Evolutionary conservation across 2,329 filamentous ascomycete species (phyloP), one percentile per base, ranked within the genome.

Genomic region (Ascochyta viciae-villosae): DNA sequence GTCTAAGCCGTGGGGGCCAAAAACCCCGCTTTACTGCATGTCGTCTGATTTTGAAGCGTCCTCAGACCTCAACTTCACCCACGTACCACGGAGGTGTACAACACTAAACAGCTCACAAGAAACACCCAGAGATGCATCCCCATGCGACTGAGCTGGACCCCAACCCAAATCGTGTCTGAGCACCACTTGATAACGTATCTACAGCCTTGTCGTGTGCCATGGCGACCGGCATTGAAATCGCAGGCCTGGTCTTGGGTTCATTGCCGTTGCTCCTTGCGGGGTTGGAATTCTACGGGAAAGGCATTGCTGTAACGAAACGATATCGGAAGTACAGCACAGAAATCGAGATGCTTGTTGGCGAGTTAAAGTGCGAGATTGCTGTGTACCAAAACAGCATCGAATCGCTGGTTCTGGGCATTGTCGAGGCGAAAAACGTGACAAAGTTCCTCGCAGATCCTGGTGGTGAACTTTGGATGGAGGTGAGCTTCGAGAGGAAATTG

Each of bases 261-360:
- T 57, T 78, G 9, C 74, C 75, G 1, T 50, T 78, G 5, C 52
- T 76, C 13, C 66, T 76, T 6, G 60, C 65, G n/a, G 64, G 71
- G 1, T 57, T 76, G 3, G 61, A 74, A 34, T 65, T 69, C 37
- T 76, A 76, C 41, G 64, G 58, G 0, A 64, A 74, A 39, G 72
- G 72, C 0, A 67, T 70, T 23, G 61, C 58, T 6, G 68, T 65
- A 2, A 69, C 74, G 22, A 70, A 65, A 24, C 63, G 64, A 2
- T 72, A 64, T 19, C 56, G 62, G 42, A 62, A 60, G 40, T 68
- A 69, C 29, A 44, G 57, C 26, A 53, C 60, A 35, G 63, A 67
- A 9, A 60, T 76, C 23, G 58, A 58, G 0, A 60, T 33, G 1
- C 57, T 76, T 4, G 38, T 58, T 15, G 54, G 51, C 19, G 63